Evolutionary conservation across 768 basidiomycete genomes (phyloP), one percentile per base, ranked within the genome.

Genomic region (Termitomyces sp.): DNA sequence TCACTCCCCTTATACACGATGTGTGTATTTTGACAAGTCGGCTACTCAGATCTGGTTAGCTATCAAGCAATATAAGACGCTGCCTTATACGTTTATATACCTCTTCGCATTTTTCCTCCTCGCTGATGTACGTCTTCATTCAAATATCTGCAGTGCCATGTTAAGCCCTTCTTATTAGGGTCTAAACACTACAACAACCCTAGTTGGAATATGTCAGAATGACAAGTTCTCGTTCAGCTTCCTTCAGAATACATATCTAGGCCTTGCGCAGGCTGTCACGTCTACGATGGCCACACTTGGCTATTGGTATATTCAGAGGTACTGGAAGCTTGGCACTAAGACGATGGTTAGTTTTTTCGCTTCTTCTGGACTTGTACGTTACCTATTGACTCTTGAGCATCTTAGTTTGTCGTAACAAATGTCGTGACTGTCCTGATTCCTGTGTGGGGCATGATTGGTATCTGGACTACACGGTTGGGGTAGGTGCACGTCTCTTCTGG

Each of bases 401-500:
- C 41, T 1, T 40, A 91, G 87, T 91, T 92, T 62, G 71, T 84
- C 14, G 78, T 88, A 0, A 91, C 88, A 2, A 91, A 89, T 59
- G 78, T 89, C 0, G 81, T 86, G 6, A 87, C 88, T 3, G 78
- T 91, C 24, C 42, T 90, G 41, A 90, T 93, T 49, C 89, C 90
- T 1, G 73, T 91, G 5, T 93, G 90, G 90, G 88, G 89, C 11
- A 87, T 89, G 87, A 75, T 91, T 40, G 90, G 91, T 1, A 82
- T 93, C 48, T 90, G 90, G 89, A 90, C 90, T 0, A 58, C 71
- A 8, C 86, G 77, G 56, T 61, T 93, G 45, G 90, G 90, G 85
- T 88, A 60, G 21, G 79, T 65, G 28, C 17, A 28, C 44, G 32
- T 28, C 37, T 24, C 50, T 46, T n/a, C 12, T 15, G 34, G 22